Base-by-base conservation (phyloP, 768 basidiomycete genomes). In the Lepiota venenata region DNA sequence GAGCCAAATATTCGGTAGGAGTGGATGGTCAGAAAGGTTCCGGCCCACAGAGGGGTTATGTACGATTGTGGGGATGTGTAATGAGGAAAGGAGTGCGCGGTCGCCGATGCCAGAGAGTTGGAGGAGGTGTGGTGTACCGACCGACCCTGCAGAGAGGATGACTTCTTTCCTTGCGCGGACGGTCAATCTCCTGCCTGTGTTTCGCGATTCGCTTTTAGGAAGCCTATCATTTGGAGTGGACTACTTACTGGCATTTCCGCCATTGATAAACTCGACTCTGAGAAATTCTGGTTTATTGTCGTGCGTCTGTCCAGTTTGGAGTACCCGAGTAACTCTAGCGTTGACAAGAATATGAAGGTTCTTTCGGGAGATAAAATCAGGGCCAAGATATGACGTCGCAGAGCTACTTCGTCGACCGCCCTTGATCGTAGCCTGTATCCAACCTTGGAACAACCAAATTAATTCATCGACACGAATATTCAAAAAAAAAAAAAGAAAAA, bases 321-420 rank as follows among this genome's bases (percentile, higher is more conserved):
- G 20, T 2, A 66, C 38, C 1, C 63, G 60, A 7, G 64, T 64
- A 3, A 63, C 67, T n/a, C 60, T 56, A 27, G 62, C 57, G 38
- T 62, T 52, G n/a, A 64, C 52, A 7, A 73, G 47, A 22, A 73
- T 62, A 35, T 68, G 50, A 4, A 72, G 57, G 47, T 72, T 73
- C 6, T 60, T 48, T 1, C 71, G 64, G 2, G 47, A 54, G 7
- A 61, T 42, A 29, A 60, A 67, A 10, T 68, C 57, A 0, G 64
- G 61, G 1, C 62, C 63, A 20, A 73, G 58, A 54, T 73, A 71
- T 1, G 69, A 60, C 5, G 66, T 64, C 9, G 69, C 69, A 16
- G 69, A 61, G 50, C 65, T 70, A 22, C 56, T 57, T 20, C 56
- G 16, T 21, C 41, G 20, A 6, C 56, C 45, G 18, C 35, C 46